Percentiles rank a stretch among this genome's conserved stretches.
These are phyloP conservation scores for Parsonsia alboflavescens DNA, from an alignment of 257 asterid species.

Conservation along the genomic window DNA sequence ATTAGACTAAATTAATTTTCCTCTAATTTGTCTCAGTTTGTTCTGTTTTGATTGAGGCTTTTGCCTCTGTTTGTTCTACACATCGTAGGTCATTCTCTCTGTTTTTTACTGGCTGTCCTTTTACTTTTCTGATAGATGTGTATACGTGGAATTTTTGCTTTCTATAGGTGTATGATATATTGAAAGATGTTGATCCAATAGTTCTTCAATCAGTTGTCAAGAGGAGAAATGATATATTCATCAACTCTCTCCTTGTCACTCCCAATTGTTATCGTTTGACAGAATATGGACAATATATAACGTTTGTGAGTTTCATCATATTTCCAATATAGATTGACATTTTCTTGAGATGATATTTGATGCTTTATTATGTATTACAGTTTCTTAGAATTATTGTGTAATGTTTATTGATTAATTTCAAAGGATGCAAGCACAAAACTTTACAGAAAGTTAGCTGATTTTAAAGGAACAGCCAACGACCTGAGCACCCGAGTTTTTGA, in stretches of 20 bases:
- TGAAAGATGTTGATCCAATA: conserved; percentile 59
- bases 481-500: conserved; percentile 72
- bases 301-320: conserved; percentile 48
- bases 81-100: background rate
- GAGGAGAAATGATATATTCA: conserved; percentile 56
- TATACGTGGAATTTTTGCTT: conserved; percentile 15
- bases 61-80: too few relatives aligned
- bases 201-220: conserved; percentile 39
- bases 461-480: conserved; percentile 73
- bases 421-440: conserved; percentile 74
- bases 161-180: conserved; percentile 59
- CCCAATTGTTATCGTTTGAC: conserved; percentile 88
- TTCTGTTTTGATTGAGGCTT: too few relatives aligned
- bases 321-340: conserved; percentile 9
- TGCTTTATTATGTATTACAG: conserved; percentile 1
- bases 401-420: conserved; percentile 21
- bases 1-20: background rate
- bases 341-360: background rate
- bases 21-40: too few relatives aligned
- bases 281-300: conserved; percentile 71
- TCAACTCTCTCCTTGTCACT: conserved; percentile 67
- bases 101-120: background rate
- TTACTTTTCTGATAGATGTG: background rate
- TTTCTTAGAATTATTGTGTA: conserved; percentile 14
- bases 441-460: conserved; percentile 65